Conservation (phyloP, 345 rosid species). For the Corymbia maculata region DNA sequence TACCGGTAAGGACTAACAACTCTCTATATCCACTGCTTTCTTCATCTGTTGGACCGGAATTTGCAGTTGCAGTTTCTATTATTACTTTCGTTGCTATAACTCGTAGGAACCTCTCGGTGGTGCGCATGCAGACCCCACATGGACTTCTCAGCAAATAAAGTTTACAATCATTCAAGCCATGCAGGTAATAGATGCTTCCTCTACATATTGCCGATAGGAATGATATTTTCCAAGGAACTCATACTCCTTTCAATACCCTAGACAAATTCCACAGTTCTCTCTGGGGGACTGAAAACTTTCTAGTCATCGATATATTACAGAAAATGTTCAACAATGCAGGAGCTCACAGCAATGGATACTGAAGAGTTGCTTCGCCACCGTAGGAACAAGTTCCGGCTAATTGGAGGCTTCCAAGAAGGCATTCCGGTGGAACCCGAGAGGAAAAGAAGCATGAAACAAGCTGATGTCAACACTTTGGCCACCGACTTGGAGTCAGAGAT, state of each 20-base stretch:
- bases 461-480: conserved; percentile 23
- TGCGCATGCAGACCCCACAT: conserved; percentile 77
- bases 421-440: conserved; percentile 45
- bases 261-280: not conserved
- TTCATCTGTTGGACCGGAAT: not conserved
- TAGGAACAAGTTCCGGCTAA: conserved; percentile 65
- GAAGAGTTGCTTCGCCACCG: conserved; percentile 59
- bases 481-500: conserved; percentile 50
- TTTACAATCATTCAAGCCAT: conserved; percentile 61
- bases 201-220: not conserved
- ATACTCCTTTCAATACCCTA: not conserved
- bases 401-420: conserved; percentile 69
- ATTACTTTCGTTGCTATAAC: not conserved
- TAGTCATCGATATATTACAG: not conserved
- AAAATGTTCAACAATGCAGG: conserved; percentile 22
- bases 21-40: not conserved
- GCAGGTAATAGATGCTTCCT: conserved; percentile 23
- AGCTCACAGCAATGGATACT: conserved; percentile 60
- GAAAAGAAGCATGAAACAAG: conserved; percentile 64
- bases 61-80: not conserved
- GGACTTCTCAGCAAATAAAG: conserved; percentile 90
- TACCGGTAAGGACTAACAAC: conserved; percentile 42
- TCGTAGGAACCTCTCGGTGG: conserved; percentile 88
- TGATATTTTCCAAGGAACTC: not conserved
- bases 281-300: conserved; percentile 9